These are phyloP conservation scores for Vigna angularis DNA, from an alignment of 306 rosid species.

Conservation along the genomic window DNA sequence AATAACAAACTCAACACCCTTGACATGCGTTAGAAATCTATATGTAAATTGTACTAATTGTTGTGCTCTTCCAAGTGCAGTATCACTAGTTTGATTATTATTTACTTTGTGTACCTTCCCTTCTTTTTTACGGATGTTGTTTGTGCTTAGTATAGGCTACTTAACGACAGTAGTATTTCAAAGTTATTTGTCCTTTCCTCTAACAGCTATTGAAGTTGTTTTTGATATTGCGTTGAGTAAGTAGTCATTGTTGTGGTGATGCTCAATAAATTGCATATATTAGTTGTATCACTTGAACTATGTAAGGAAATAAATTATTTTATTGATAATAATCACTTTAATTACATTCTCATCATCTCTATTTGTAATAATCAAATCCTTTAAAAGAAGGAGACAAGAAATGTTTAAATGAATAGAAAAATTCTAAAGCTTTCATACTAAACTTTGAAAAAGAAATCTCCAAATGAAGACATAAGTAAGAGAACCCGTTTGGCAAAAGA, in stretches of 20 bases:
- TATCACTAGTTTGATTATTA: constrained; percentile 3
- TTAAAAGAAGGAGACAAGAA: too few species aligned
- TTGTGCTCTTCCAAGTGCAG: constrained; percentile 25
- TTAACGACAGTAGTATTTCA: constrained; percentile 13
- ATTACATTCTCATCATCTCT: too few species aligned
- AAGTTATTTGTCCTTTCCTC: constrained; percentile 4
- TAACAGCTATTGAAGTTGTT: background rate
- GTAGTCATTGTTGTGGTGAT: background rate
- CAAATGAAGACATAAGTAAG: too few species aligned
- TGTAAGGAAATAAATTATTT: too few species aligned
- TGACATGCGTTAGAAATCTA: constrained; percentile 2
- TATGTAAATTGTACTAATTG: constrained; percentile 30
- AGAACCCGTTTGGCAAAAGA: too few species aligned
- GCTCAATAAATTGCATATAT: background rate
- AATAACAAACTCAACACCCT: constrained; percentile 16
- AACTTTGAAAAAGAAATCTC: too few species aligned
- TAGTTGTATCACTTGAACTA: too few species aligned
- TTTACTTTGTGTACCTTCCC: constrained; percentile 18
- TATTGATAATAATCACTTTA: too few species aligned
- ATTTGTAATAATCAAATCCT: too few species aligned
- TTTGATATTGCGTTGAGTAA: background rate
- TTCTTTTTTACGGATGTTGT: background rate
- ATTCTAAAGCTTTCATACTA: too few species aligned
- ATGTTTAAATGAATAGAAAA: too few species aligned
- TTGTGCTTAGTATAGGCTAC: constrained; percentile 6